Evolutionary conservation across 306 rosid species (phyloP), one percentile per base, ranked within the genome.

Genomic region (Fagus crenata): DNA sequence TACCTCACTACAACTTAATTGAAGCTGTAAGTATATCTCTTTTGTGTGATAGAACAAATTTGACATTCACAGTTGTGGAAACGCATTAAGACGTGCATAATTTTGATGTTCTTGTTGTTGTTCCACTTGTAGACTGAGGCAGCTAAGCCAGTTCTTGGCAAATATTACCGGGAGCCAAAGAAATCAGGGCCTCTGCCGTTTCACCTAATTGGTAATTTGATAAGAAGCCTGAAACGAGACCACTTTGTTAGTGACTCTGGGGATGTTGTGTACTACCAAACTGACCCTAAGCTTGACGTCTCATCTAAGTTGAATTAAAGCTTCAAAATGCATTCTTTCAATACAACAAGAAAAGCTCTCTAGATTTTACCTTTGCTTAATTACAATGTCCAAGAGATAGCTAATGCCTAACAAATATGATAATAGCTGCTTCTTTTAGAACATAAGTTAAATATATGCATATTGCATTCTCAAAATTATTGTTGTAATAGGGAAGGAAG

Each of bases 161-260:
- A 85, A 82, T 92, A 92, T 80, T 95, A 90, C 80, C 76, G 86
- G 37, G 93, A 89, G 86, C 97, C 99, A 2, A 82, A 90, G 87
- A 88, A 85, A 76, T 95, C 97, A 0, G 85, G 83, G 31, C 93
- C 96, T 78, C 73, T 95, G 28, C 99, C 99, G 5, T 79, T 95
- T 75, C 91, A 92, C 80, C 88, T 95, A 58, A 68, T 92, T 71
- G 97, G 90, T 85, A 89, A 81, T 81, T 88, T 95, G 69, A 40
- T 88, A 37, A 86, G 58, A 87, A 95, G 99, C 91, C 14, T 92
- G 87, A 88, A 76, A 79, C 85, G 84, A 67, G 99, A 95, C 75
- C 99, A 95, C 80, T 95, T 65, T 77, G 99, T 95, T 17, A 91
- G 89, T 73, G 96, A 92, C 77, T 77, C 89, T 6, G 97, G 99